phyloP scores from a whole-genome alignment of 495 filamentous ascomycete genomes.

The Aspergillus avenaceus region DNA sequence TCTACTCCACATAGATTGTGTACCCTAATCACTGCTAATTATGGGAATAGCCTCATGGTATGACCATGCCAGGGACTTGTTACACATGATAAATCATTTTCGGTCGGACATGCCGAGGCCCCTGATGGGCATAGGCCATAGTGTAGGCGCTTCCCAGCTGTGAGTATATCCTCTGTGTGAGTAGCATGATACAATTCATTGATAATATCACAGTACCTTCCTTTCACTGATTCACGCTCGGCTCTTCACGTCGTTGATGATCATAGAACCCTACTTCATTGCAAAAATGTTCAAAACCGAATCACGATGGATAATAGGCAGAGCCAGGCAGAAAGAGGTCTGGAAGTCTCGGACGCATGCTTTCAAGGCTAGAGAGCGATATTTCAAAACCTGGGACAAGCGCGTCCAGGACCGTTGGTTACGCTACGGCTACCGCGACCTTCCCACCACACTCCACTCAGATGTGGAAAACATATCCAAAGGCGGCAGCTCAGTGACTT shows the following conservation, averaged over 20 bases:
- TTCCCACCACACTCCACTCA: conserved; percentile 47
- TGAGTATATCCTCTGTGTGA: too few relatives aligned
- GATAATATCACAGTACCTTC: conserved; percentile 11
- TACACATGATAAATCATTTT: conserved; percentile 73
- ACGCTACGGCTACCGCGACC: conserved; percentile 50
- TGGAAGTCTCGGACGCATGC: conserved; percentile 57
- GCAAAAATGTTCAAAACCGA: background rate
- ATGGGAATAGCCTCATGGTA: conserved; percentile 49
- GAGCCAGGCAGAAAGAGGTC: conserved; percentile 49
- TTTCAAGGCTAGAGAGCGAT: conserved; percentile 33
- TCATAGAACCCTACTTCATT: conserved; percentile 65
- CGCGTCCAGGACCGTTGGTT: conserved; percentile 55
- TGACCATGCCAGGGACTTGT: conserved; percentile 72
- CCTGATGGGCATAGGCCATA: conserved; percentile 59
- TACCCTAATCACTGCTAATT: background rate
- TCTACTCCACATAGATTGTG: background rate
- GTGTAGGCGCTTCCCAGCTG: conserved; percentile 61
- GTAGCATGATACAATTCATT: too few relatives aligned
- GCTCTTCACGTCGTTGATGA: conserved; percentile 60
- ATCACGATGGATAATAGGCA: conserved; percentile 14
- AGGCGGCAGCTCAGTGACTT: conserved; percentile 35
- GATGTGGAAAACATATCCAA: background rate
- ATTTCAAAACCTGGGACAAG: conserved; percentile 61
- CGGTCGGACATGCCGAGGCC: conserved; percentile 69
- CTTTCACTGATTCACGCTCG: conserved; percentile 67